Conservation (phyloP, 2,329 filamentous ascomycete species). For the Colletotrichum lindemuthianum region DNA sequence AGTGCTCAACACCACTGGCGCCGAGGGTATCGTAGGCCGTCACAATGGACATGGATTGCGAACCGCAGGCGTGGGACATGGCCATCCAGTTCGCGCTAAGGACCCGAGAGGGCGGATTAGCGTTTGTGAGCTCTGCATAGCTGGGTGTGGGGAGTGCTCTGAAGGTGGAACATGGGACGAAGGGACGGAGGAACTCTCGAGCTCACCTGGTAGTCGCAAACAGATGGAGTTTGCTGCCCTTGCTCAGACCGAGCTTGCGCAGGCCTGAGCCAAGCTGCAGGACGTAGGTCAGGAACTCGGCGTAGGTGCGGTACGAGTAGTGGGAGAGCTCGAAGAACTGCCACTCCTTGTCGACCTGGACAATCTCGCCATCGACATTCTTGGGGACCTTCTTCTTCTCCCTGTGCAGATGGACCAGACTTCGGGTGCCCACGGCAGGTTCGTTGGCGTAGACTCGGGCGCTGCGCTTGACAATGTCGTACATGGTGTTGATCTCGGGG, state of each 20-base stretch:
- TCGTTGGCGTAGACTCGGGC: conserved; percentile 71
- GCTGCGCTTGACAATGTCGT: conserved; percentile 78
- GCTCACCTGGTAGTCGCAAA: conserved; percentile 83
- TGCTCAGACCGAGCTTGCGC: conserved; percentile 67
- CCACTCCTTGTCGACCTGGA: conserved; percentile 90
- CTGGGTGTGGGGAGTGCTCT: conserved; percentile 6
- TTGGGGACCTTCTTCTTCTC: conserved; percentile 93
- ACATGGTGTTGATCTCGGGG: conserved; percentile 79
- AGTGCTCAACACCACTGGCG: conserved; percentile 84
- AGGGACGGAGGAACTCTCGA: conserved; percentile 13
- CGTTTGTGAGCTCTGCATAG: background rate
- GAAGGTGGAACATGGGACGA: conserved; percentile 1
- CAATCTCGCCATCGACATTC: conserved; percentile 81
- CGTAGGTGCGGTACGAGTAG: conserved; percentile 81
- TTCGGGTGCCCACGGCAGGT: conserved; percentile 75
- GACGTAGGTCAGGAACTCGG: conserved; percentile 78
- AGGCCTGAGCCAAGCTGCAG: conserved; percentile 78
- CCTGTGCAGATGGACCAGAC: conserved; percentile 79
- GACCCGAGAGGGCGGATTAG: conserved; percentile 31
- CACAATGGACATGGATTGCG: conserved; percentile 90
- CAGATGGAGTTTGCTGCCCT: conserved; percentile 67
- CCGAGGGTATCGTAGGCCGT: conserved; percentile 96
- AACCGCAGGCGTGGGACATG: conserved; percentile 78
- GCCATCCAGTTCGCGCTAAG: conserved; percentile 82
- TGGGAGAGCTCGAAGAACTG: conserved; percentile 85